Evolutionary conservation across 495 filamentous ascomycete species (phyloP).

Genomic region (Podospora sp.): DNA sequence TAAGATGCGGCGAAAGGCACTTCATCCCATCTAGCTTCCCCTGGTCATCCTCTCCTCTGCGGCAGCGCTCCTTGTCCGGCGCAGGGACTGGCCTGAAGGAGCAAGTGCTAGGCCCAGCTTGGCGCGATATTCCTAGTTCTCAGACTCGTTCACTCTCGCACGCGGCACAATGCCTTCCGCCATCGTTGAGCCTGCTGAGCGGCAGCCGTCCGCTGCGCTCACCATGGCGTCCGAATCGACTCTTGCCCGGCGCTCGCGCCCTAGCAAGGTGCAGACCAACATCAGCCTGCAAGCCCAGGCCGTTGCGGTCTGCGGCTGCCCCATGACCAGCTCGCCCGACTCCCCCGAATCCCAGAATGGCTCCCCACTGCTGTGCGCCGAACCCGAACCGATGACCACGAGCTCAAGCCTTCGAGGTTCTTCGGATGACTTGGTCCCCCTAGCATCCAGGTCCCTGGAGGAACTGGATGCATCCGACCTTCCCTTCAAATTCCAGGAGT

Average conservation of each 20-base stretch:
- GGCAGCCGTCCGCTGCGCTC: slow-evolving; percentile 26
- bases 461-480: slow-evolving; percentile 24
- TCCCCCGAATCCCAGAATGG: slow-evolving; percentile 46
- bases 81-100: slow-evolving; percentile 1
- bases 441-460: slow-evolving; percentile 29
- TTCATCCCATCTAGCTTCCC: slow-evolving; percentile 28
- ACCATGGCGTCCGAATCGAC: slow-evolving; percentile 42
- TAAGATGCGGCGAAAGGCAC: slow-evolving; percentile 35
- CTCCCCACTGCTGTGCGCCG: slow-evolving; percentile 44
- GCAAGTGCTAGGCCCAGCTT: slow-evolving; percentile 1
- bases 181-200: slow-evolving; percentile 16
- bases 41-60: slow-evolving; percentile 17
- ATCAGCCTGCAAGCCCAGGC: slow-evolving; percentile 38
- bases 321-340: slow-evolving; percentile 47
- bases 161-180: slow-evolving; percentile 29
- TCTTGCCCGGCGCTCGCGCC: slow-evolving; percentile 41
- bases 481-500: slow-evolving; percentile 47
- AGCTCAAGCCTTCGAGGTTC: slow-evolving; percentile 47
- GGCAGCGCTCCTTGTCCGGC: slow-evolving; percentile 10
- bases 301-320: slow-evolving; percentile 39
- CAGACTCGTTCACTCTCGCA: background rate
- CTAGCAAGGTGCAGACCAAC: slow-evolving; percentile 45
- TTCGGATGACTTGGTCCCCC: slow-evolving; percentile 42
- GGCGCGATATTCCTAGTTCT: background rate
- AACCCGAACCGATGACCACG: slow-evolving; percentile 37